Evolutionary conservation across 1,139 yeast species (phyloP).

Genomic region (Debaryomycetaceae sp.): DNA sequence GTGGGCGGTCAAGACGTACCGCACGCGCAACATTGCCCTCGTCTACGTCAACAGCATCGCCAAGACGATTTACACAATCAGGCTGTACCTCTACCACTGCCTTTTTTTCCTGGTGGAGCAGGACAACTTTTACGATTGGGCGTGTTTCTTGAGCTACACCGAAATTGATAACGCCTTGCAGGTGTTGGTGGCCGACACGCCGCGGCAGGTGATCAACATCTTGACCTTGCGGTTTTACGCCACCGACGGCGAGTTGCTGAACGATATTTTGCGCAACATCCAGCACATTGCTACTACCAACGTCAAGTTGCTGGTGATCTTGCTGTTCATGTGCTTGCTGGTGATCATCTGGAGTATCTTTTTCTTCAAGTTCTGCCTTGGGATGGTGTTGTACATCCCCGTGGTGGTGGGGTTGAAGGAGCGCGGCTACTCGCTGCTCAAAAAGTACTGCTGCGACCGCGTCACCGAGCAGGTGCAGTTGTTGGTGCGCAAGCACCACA

Average conservation of each 20-base stretch:
- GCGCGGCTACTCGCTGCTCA: slow-evolving; percentile 37
- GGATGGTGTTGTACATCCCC: slow-evolving; percentile 53
- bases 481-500: slow-evolving; percentile 48
- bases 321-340: slow-evolving; percentile 74
- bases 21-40: slow-evolving; percentile 63
- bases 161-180: slow-evolving; percentile 64
- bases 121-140: slow-evolving; percentile 63
- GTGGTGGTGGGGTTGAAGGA: slow-evolving; percentile 44
- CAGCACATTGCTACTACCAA: slow-evolving; percentile 56
- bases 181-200: slow-evolving; percentile 72
- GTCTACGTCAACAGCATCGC: slow-evolving; percentile 69
- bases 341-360: slow-evolving; percentile 72
- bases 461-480: slow-evolving; percentile 53
- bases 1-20: slow-evolving; percentile 55
- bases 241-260: slow-evolving; percentile 39
- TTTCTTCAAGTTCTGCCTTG: slow-evolving; percentile 55
- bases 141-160: slow-evolving; percentile 63
- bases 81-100: slow-evolving; percentile 63
- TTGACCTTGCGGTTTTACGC: slow-evolving; percentile 60
- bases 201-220: slow-evolving; percentile 84
- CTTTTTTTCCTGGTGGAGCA: slow-evolving; percentile 65
- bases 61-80: slow-evolving; percentile 51
- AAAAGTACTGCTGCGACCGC: slow-evolving; percentile 54
- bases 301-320: slow-evolving; percentile 60
- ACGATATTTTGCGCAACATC: slow-evolving; percentile 50